Evolutionary conservation across 208 protist species (phyloP).

Genomic region (Trypanosoma melophagium): DNA sequence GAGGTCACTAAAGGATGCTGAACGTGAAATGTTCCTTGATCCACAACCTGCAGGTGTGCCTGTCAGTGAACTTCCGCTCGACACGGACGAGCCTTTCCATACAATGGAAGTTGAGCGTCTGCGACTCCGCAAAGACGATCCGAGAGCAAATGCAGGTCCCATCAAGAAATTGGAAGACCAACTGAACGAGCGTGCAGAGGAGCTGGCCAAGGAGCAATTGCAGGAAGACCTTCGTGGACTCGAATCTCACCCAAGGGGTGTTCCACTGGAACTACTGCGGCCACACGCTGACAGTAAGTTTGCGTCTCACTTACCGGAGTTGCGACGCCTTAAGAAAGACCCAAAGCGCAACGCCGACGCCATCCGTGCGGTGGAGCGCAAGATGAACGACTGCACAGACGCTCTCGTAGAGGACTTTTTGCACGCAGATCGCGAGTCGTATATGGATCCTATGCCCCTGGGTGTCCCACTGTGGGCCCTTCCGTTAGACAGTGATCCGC

Average conservation of each 20-base stretch:
- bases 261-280: conserved; percentile 62
- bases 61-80: conserved; percentile 53
- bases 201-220: conserved; percentile 47
- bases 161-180: conserved; percentile 59
- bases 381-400: too few relatives aligned
- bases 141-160: conserved; percentile 32
- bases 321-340: conserved; percentile 58
- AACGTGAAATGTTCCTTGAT: conserved; percentile 74
- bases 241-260: conserved; percentile 58
- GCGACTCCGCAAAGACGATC: conserved; percentile 49
- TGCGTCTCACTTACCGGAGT: conserved; percentile 40
- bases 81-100: conserved; percentile 61
- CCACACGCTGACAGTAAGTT: conserved; percentile 63
- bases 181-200: conserved; percentile 56
- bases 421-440: conserved; percentile 50
- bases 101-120: conserved; percentile 60
- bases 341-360: conserved; percentile 41
- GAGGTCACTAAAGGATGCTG: conserved; percentile 52
- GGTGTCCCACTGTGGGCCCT: conserved; percentile 71
- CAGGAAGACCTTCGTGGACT: conserved; percentile 51
- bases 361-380: conserved; percentile 49
- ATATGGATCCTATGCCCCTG: conserved; percentile 59
- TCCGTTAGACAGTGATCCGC: too few relatives aligned
- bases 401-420: too few relatives aligned
- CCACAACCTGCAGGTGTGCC: conserved; percentile 61